These are phyloP conservation scores for Lichtheimia hyalospora DNA, from an alignment of 371 early-diverging fungal species.

Conservation along the genomic window DNA sequence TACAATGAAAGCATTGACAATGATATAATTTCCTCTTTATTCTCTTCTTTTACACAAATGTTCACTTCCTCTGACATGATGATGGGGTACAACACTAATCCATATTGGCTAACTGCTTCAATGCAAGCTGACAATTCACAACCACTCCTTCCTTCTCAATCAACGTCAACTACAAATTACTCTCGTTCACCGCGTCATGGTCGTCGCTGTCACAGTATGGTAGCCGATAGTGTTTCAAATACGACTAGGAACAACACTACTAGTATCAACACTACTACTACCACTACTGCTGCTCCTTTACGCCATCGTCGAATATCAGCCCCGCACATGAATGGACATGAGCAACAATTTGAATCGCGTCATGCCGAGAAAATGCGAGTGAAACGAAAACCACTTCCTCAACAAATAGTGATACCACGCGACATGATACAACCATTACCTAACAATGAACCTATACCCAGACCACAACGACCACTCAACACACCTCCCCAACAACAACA, in stretches of 20 bases:
- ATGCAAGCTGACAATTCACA: conserved; percentile 8
- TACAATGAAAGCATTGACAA: too few species aligned
- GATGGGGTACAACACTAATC: background rate
- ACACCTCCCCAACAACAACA: background rate
- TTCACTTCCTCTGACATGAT: background rate
- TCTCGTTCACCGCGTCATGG: too few species aligned
- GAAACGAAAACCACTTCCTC: too few species aligned
- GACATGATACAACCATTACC: too few species aligned
- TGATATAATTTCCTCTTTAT: background rate
- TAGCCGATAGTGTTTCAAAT: background rate
- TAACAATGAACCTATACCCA: background rate
- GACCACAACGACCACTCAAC: background rate
- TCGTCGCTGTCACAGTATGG: too few species aligned
- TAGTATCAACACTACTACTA: background rate
- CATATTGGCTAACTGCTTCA: conserved; percentile 12
- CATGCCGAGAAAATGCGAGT: background rate
- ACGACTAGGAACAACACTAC: conserved; percentile 4
- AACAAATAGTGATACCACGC: too few species aligned
- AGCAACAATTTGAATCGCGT: too few species aligned
- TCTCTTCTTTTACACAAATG: background rate
- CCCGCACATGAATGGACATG: background rate
- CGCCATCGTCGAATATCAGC: conserved; percentile 5
- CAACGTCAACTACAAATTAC: background rate
- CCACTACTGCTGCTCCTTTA: background rate
- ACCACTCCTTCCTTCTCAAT: conserved; percentile 3